Evolutionary conservation across 140 eudicot genomes (phyloP).

Genomic region (Flaveria floridana): DNA sequence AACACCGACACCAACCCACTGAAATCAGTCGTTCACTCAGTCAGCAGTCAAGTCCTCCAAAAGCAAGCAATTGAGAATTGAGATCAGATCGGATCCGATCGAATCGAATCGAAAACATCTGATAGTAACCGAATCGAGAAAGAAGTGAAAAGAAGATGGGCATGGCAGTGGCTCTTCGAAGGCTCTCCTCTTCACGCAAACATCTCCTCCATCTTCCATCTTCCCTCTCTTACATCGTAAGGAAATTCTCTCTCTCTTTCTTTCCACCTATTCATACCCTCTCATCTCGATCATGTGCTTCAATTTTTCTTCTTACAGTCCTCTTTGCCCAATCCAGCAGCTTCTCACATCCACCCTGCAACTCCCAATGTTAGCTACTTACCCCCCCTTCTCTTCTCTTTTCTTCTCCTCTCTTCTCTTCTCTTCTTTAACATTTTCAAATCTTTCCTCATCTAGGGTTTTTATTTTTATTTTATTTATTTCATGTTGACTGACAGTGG

Average conservation of each 20-base stretch:
- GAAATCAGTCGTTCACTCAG: no score
- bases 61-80: neutral
- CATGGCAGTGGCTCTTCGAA: constrained; percentile 65
- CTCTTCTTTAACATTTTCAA: neutral
- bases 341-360: constrained; percentile 38
- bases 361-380: constrained; percentile 46
- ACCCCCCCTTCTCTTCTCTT: neutral
- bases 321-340: constrained; percentile 51
- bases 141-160: neutral
- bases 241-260: neutral
- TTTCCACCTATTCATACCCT: no score
- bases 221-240: constrained; percentile 42
- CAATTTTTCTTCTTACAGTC: constrained; percentile 33
- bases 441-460: neutral
- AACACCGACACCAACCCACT: neutral
- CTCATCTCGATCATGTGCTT: neutral
- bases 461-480: neutral
- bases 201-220: constrained; percentile 41
- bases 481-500: constrained; percentile 55
- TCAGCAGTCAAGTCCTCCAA: neutral
- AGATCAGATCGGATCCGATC: no score
- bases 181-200: constrained; percentile 45
- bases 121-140: no score
- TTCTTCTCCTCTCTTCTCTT: neutral
- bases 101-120: neutral